Evolutionary conservation across 2,329 filamentous ascomycete species (phyloP).

Genomic region (Alternaria metachromatica): DNA sequence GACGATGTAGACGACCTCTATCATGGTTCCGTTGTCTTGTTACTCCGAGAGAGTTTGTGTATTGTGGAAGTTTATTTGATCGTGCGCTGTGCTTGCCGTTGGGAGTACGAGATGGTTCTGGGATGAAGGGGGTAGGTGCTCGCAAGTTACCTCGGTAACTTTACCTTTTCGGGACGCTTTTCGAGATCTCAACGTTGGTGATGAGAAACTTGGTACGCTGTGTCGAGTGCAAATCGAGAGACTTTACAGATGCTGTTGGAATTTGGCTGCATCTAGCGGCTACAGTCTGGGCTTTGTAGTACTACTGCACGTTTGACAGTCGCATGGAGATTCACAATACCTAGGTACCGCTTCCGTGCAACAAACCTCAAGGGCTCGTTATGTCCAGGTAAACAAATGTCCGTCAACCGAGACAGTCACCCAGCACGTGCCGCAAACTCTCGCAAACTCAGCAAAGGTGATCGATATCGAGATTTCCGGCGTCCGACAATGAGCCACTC

Average conservation of each 20-base stretch:
- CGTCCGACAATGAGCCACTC: slow-evolving; percentile 3
- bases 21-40: slow-evolving; percentile 29
- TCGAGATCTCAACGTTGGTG: neutral
- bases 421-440: neutral
- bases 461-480: neutral
- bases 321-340: neutral
- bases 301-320: neutral
- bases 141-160: slow-evolving; percentile 19
- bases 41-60: slow-evolving; percentile 1
- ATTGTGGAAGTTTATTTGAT: slow-evolving; percentile 1
- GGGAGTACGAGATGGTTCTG: slow-evolving; percentile 14
- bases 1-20: slow-evolving; percentile 59
- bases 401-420: neutral
- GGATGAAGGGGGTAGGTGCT: neutral
- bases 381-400: neutral
- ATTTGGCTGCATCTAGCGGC: neutral
- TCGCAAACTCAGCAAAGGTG: neutral
- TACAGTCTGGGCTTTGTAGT: neutral
- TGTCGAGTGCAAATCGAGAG: neutral
- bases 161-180: slow-evolving; percentile 2
- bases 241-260: neutral
- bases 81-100: slow-evolving; percentile 11
- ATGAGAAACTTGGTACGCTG: neutral
- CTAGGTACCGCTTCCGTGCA: neutral
- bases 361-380: neutral